These are phyloP conservation scores for Dictyostelium discoideum DNA, from an alignment of 78 protist species.

Conservation along the genomic window DNA sequence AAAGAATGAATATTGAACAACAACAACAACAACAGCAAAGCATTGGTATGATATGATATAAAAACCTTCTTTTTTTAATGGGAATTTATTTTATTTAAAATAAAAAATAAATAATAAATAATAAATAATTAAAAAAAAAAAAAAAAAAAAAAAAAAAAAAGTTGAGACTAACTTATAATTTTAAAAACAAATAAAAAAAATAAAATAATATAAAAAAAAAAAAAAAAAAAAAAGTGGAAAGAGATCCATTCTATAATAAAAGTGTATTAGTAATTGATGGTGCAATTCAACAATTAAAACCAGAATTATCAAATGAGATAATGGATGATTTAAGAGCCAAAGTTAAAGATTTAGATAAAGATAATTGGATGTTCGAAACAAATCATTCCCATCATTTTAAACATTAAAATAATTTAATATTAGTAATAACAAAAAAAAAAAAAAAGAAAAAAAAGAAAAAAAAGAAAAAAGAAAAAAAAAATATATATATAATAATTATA, in stretches of 20 bases:
- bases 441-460: too few species aligned
- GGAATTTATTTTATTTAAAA: not conserved
- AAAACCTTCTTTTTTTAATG: not conserved
- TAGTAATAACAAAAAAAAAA: too few species aligned
- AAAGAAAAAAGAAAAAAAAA: too few species aligned
- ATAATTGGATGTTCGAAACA: conserved; percentile 31
- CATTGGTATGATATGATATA: not conserved
- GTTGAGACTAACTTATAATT: not conserved
- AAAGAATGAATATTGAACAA: not conserved
- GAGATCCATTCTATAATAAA: conserved; percentile 2
- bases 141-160: too few species aligned
- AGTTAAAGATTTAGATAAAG: conserved; percentile 30
- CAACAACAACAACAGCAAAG: not conserved
- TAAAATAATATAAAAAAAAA: too few species aligned
- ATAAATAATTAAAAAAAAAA: too few species aligned
- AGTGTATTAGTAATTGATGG: not conserved
- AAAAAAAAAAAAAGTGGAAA: not conserved
- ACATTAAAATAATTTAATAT: not conserved
- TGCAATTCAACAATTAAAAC: not conserved
- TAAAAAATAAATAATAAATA: too few species aligned
- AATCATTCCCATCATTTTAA: not conserved
- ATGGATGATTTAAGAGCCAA: not conserved
- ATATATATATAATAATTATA: too few species aligned
- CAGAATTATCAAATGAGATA: conserved; percentile 21
- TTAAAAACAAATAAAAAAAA: too few species aligned